Conservation (phyloP, 192 early-diverging fungal species). For the Gaertneriomyces sp. region DNA sequence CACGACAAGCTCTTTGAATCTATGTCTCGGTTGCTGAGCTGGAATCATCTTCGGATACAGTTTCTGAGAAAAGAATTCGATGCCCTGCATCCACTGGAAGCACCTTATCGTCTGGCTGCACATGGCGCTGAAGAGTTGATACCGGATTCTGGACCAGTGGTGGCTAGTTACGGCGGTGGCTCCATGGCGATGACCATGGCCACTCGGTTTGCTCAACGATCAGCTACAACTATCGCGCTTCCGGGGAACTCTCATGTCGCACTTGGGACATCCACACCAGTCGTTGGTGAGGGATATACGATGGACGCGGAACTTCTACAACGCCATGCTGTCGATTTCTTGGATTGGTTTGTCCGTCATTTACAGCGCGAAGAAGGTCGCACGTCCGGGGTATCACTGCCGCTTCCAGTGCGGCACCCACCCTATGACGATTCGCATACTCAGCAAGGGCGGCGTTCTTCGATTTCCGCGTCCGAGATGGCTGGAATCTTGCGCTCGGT, state of each 20-base stretch:
- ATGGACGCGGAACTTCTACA: constrained; percentile 37
- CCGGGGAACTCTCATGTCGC: not conserved
- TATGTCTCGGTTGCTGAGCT: constrained; percentile 41
- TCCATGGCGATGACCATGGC: constrained; percentile 20
- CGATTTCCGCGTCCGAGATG: constrained; percentile 34
- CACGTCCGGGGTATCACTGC: constrained; percentile 6
- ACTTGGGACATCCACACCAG: not conserved
- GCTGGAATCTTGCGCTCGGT: constrained; percentile 42
- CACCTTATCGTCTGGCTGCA: not conserved
- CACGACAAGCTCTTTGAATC: constrained; percentile 37
- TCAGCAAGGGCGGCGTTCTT: not conserved
- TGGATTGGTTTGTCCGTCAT: constrained; percentile 43
- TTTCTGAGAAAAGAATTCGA: constrained; percentile 32
- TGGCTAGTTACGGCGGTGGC: constrained; percentile 18
- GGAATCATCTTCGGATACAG: constrained; percentile 50
- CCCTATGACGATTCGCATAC: not conserved
- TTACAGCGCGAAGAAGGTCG: not conserved
- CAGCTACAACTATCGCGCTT: not conserved
- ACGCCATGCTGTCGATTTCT: constrained; percentile 44
- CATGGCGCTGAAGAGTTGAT: not conserved
- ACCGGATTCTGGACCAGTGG: not conserved
- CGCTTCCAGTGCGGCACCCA: not conserved
- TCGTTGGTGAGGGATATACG: constrained; percentile 1
- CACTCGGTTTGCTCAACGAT: constrained; percentile 10
- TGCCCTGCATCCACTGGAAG: constrained; percentile 7